phyloP scores from a whole-genome alignment of 768 basidiomycete genomes.

The Phlebiopsis flavidoalba region DNA sequence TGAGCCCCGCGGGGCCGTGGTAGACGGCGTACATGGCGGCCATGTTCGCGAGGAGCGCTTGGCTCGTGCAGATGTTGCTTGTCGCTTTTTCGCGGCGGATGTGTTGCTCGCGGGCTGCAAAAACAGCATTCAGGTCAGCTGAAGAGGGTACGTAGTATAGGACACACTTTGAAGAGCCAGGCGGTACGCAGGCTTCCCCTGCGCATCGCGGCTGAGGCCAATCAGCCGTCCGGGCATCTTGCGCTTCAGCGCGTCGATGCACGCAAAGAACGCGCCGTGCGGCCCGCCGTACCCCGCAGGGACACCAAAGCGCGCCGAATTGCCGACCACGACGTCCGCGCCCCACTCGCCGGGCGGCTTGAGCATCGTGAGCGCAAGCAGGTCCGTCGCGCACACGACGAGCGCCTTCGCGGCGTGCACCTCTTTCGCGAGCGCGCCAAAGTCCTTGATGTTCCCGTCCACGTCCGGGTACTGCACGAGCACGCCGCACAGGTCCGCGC shows the following conservation, averaged over 20 bases:
- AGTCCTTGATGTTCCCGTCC: conserved; percentile 78
- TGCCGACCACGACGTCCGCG: conserved; percentile 92
- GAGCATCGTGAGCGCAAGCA: conserved; percentile 87
- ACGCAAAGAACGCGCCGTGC: conserved; percentile 96
- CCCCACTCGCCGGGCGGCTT: conserved; percentile 99
- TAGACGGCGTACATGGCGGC: conserved; percentile 98
- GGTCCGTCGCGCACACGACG: conserved; percentile 84
- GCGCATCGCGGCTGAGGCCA: conserved; percentile 80
- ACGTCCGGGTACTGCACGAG: conserved; percentile 94
- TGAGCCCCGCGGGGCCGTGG: conserved; percentile 85
- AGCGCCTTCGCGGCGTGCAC: conserved; percentile 77
- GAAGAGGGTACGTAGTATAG: background rate
- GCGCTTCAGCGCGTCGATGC: conserved; percentile 85
- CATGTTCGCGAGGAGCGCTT: conserved; percentile 98
- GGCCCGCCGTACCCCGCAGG: conserved; percentile 97
- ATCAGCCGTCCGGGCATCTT: conserved; percentile 99
- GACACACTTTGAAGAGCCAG: conserved; percentile 85
- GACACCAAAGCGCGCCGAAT: conserved; percentile 95
- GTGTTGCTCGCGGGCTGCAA: conserved; percentile 89
- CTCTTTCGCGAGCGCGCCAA: conserved; percentile 52
- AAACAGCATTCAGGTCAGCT: background rate
- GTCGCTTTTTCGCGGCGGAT: conserved; percentile 98
- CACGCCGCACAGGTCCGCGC: conserved; percentile 73
- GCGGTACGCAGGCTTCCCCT: conserved; percentile 86
- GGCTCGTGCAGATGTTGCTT: conserved; percentile 96